Evolutionary conservation across 495 filamentous ascomycete genomes (phyloP).

Genomic region (Penicillium odoratum): DNA sequence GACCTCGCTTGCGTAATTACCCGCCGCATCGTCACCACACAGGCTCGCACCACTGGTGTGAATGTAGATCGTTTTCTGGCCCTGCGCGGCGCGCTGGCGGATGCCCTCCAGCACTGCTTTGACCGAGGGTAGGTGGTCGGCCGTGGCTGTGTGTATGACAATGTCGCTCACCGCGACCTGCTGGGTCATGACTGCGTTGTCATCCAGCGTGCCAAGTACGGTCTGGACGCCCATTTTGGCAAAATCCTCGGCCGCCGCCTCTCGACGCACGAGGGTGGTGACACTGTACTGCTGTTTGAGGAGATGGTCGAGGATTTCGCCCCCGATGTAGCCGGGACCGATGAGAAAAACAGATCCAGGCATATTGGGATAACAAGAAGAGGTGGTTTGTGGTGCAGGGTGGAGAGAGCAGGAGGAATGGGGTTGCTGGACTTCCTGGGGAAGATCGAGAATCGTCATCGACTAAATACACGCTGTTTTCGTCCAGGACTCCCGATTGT

Average conservation of each 20-base stretch:
- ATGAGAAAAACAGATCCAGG: constrained; percentile 40
- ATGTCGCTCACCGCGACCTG: constrained; percentile 31
- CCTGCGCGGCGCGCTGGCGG: constrained; percentile 25
- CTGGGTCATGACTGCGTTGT: constrained; percentile 29
- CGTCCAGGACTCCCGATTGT: too few species aligned
- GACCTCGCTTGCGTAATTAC: constrained; percentile 26
- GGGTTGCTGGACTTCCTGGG: too few species aligned
- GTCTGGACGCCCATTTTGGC: constrained; percentile 20
- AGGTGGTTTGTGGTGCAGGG: too few species aligned
- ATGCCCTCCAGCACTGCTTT: constrained; percentile 36
- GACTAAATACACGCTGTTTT: too few species aligned
- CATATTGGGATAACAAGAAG: too few species aligned
- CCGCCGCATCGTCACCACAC: constrained; percentile 20
- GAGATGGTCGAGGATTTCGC: constrained; percentile 37
- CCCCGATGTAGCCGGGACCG: constrained; percentile 43
- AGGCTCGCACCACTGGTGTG: constrained; percentile 37
- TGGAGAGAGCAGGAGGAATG: too few species aligned
- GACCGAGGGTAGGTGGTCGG: constrained; percentile 35
- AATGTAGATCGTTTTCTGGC: constrained; percentile 35
- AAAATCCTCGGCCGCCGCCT: constrained; percentile 21
- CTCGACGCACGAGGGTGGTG: constrained; percentile 32
- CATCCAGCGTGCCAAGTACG: constrained; percentile 30
- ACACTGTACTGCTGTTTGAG: constrained; percentile 32
- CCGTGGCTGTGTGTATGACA: constrained; percentile 39
- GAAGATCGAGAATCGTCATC: too few species aligned